Conservation (phyloP, 768 basidiomycete genomes). For the Postia placenta region DNA sequence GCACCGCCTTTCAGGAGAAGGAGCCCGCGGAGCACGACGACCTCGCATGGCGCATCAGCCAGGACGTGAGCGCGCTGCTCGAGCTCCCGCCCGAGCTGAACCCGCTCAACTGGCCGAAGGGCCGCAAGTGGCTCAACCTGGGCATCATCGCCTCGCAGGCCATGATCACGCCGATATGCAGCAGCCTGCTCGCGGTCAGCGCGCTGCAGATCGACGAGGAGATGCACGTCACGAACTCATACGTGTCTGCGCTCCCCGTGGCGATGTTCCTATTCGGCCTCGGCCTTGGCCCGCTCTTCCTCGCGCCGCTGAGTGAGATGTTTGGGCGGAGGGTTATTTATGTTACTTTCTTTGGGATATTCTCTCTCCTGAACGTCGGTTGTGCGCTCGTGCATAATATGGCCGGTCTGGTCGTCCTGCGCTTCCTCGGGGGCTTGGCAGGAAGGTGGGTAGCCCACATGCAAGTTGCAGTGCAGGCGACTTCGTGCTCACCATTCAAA, state of each 20-base stretch:
- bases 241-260: slow-evolving; percentile 6
- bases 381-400: slow-evolving; percentile 5
- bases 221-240: neutral
- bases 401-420: neutral
- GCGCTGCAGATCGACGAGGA: slow-evolving; percentile 1
- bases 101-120: slow-evolving; percentile 1
- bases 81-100: slow-evolving; percentile 1
- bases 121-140: slow-evolving; percentile 8
- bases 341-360: neutral
- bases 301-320: slow-evolving; percentile 6
- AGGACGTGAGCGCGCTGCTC: too few species aligned
- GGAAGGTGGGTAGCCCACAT: neutral
- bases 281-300: slow-evolving; percentile 1
- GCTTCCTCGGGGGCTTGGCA: neutral
- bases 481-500: neutral
- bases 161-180: slow-evolving; percentile 5
- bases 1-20: too few species aligned
- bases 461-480: neutral
- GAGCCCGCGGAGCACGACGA: too few species aligned
- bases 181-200: slow-evolving; percentile 5
- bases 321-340: slow-evolving; percentile 1
- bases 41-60: too few species aligned
- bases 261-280: slow-evolving; percentile 3
- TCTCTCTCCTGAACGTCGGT: neutral
- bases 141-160: slow-evolving; percentile 4